Base-by-base conservation (phyloP, 202 grass and related monocot genomes). In the Sporobolus alterniflorus region DNA sequence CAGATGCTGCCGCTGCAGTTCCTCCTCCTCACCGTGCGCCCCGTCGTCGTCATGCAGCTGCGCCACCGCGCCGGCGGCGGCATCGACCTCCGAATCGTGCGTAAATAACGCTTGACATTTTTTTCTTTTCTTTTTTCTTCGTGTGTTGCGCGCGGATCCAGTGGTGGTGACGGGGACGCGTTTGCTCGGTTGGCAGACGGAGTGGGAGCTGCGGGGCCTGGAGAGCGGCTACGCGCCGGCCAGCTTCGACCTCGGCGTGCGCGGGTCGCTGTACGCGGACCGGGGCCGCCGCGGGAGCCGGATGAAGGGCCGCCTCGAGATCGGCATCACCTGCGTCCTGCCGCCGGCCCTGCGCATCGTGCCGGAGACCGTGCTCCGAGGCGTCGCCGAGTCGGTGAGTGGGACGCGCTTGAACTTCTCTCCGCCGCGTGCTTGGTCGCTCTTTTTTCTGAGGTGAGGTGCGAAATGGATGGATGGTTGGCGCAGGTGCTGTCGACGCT, bases 1-100 rank as follows among this genome's bases (percentile, higher is more conserved):
- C 86, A 85, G 71, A 94, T 91, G 89, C 83, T 94, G 69, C 92
- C 92, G 78, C 92, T 94, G 64, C 86, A 94, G 72, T 94, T 94
- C 86, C 92, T 94, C 78, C 83, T 94, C 70, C 73, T 91, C 73
- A 94, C 89, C 16, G 89, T 94, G 47, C 84, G 68, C 75, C 92
- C 92, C 84, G 75, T 87, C 86, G 92, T 94, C 75, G 86, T 94
- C 32, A 94, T 91, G 89, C 88, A 82, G 88, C 88, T 90, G 11
- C 88, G 78, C 11, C 80, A 74, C 79, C 73, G 73, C 47, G 41
- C 15, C 78, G 67, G 60, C 60, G 73, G 83, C 50, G 79, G 46
- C 16, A 60, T 90, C 32, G 78, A 86, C 10, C 88, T 90, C 74
- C 83, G 67, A 42, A 29, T 86, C 78, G 88, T 90, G 83, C 83